phyloP scores from a whole-genome alignment of 116 monocot species.

The Cymodocea nodosa region DNA sequence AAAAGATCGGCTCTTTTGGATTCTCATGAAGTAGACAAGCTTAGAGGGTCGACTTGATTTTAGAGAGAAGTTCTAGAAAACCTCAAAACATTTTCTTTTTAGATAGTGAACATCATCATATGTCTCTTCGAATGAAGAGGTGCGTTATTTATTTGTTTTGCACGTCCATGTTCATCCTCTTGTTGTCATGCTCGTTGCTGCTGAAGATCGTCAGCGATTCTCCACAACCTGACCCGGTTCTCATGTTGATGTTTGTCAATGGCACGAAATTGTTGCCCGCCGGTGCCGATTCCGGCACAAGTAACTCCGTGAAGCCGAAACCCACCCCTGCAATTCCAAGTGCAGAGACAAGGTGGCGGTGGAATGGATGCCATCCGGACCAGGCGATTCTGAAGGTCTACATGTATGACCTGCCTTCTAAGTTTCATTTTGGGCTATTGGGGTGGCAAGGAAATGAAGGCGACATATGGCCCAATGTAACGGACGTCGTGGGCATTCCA shows the following conservation, averaged over 20 bases:
- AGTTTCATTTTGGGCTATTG: conserved; percentile 71
- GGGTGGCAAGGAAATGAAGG: conserved; percentile 22
- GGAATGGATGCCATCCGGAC: neutral
- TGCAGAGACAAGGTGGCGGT: neutral
- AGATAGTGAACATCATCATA: neutral
- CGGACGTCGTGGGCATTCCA: conserved; percentile 16
- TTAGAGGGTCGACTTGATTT: too few species aligned
- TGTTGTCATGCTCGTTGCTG: neutral
- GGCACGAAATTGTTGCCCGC: neutral
- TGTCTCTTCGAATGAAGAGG: neutral
- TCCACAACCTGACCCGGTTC: neutral
- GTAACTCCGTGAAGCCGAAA: neutral
- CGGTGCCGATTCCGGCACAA: neutral
- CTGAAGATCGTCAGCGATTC: neutral
- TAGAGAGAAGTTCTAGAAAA: neutral
- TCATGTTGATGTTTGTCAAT: neutral
- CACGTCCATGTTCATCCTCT: neutral
- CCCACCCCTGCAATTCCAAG: neutral
- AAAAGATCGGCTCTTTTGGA: too few species aligned
- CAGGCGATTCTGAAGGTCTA: conserved; percentile 35
- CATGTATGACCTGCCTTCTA: conserved; percentile 76
- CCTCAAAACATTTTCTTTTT: neutral
- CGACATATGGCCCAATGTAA: conserved; percentile 45
- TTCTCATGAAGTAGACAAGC: too few species aligned
- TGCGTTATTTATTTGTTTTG: neutral